Evolutionary conservation across 371 early-diverging fungal genomes (phyloP).

Genomic region (Zopfochytrium polystomum): DNA sequence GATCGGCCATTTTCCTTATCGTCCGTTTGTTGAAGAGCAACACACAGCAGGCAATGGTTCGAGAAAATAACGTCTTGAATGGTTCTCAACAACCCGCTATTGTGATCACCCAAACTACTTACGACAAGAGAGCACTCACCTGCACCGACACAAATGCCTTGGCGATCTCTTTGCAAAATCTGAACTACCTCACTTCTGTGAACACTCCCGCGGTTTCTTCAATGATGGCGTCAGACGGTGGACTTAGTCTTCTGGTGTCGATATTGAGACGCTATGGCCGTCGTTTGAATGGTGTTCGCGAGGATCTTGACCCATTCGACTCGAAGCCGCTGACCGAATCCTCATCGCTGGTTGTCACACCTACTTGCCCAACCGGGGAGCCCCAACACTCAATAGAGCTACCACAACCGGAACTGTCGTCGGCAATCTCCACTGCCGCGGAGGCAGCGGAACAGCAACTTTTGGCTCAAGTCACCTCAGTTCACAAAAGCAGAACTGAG

Average conservation of each 20-base stretch:
- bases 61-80: too few species aligned
- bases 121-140: conserved; percentile 87
- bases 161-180: conserved; percentile 81
- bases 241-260: conserved; percentile 76
- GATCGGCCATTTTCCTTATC: too few species aligned
- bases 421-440: background rate
- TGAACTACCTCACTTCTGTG: conserved; percentile 77
- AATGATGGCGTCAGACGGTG: conserved; percentile 81
- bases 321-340: too few species aligned
- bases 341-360: too few species aligned
- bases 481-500: conserved; percentile 43
- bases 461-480: background rate
- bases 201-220: conserved; percentile 73
- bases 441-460: background rate
- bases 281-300: background rate
- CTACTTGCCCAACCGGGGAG: too few species aligned
- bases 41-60: too few species aligned
- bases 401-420: too few species aligned
- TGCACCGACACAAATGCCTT: conserved; percentile 83
- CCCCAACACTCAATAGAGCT: too few species aligned
- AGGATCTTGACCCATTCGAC: background rate
- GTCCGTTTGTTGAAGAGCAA: too few species aligned
- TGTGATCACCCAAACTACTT: conserved; percentile 10
- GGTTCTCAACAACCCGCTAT: conserved; percentile 10
- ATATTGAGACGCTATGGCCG: conserved; percentile 53